A percentile compares a stretch with the other conserved stretches of the same genome.
These are phyloP conservation scores for Solanum peruvianum DNA, from an alignment of 257 asterid species.

Conservation along the genomic window DNA sequence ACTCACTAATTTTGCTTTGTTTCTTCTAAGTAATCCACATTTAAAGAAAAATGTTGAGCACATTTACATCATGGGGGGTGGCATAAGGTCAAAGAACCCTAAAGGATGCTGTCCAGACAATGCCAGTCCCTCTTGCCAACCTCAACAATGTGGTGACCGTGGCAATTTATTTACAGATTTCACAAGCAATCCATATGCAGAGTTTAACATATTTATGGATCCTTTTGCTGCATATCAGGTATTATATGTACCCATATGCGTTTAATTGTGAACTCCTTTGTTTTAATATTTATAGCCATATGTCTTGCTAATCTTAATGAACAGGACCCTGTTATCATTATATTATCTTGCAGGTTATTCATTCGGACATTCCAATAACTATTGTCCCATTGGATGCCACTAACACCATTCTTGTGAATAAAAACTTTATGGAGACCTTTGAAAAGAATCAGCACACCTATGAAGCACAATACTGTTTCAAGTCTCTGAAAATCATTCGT, in stretches of 20 bases:
- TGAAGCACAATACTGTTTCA: constrained; percentile 79
- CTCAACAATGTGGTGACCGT: constrained; percentile 50
- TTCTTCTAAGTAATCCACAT: constrained; percentile 62
- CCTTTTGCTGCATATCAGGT: constrained; percentile 98
- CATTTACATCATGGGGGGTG: constrained; percentile 77
- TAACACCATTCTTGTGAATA: constrained; percentile 59
- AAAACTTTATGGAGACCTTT: constrained; percentile 28
- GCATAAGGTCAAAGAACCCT: constrained; percentile 56
- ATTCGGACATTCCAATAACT: constrained; percentile 73
- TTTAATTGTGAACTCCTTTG: background rate
- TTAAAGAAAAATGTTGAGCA: constrained; percentile 58
- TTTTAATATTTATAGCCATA: background rate
- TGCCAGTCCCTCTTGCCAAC: constrained; percentile 37
- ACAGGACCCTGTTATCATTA: background rate
- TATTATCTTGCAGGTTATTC: constrained; percentile 43
- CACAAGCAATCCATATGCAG: constrained; percentile 70
- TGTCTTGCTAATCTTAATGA: background rate
- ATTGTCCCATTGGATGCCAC: constrained; percentile 91
- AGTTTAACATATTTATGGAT: constrained; percentile 70
- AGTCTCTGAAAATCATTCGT: constrained; percentile 56
- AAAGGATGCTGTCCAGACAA: constrained; percentile 54
- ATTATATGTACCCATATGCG: background rate
- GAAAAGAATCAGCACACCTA: constrained; percentile 66
- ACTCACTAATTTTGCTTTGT: constrained; percentile 52
- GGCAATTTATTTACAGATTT: constrained; percentile 64